Conservation (phyloP, 805 yeast species). For the Kodamaea hsintzibuensis region DNA sequence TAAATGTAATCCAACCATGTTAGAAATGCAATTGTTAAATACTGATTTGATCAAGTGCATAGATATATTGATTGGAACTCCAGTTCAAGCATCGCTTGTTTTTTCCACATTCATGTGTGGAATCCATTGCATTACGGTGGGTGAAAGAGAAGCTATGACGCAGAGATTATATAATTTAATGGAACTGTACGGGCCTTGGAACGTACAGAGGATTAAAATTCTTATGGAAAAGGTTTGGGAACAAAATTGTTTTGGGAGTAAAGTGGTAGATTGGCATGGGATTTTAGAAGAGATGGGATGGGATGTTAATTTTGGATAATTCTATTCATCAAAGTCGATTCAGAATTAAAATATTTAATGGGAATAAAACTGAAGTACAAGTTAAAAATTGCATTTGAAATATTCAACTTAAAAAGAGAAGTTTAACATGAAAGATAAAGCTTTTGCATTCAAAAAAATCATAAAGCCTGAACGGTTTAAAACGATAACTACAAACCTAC, state of each 20-base stretch:
- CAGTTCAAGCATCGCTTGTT: constrained; percentile 68
- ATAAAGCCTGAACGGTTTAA: no score
- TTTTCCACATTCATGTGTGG: constrained; percentile 83
- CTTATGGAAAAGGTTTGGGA: constrained; percentile 53
- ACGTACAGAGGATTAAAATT: constrained; percentile 46
- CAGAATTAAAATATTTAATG: no score
- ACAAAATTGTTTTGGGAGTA: constrained; percentile 51
- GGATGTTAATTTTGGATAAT: constrained; percentile 74
- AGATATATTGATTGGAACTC: constrained; percentile 62
- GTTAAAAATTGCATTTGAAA: no score
- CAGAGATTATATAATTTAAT: constrained; percentile 56
- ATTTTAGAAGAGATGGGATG: constrained; percentile 67
- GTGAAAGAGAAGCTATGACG: constrained; percentile 54
- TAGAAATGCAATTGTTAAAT: constrained; percentile 62
- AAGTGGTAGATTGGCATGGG: constrained; percentile 71
- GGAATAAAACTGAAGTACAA: no score
- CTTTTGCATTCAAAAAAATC: no score
- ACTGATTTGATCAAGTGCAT: constrained; percentile 56
- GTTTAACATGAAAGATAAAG: no score
- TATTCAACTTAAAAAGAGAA: no score
- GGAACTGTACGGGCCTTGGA: constrained; percentile 67
- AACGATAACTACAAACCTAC: no score
- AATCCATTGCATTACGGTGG: constrained; percentile 56
- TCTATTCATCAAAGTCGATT: no score
- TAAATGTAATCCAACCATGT: constrained; percentile 56